phyloP scores from a whole-genome alignment of 495 filamentous ascomycete genomes.

The Cladorrhinum samala region DNA sequence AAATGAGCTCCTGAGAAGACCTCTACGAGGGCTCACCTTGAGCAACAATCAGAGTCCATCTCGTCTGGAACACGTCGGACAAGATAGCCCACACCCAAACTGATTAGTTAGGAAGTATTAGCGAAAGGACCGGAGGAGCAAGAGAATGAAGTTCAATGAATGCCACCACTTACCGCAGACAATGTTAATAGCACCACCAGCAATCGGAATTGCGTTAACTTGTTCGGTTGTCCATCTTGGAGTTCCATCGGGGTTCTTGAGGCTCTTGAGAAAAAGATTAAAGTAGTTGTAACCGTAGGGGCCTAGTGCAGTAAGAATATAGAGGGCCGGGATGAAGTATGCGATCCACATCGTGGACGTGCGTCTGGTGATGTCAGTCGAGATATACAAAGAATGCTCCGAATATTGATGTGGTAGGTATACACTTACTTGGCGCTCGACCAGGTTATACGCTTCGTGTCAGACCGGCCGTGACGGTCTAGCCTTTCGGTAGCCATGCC shows the following conservation, averaged over 20 bases:
- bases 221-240: slow-evolving; percentile 29
- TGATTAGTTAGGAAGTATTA: no score
- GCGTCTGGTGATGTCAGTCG: slow-evolving; percentile 18
- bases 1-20: no score
- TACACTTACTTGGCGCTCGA: slow-evolving; percentile 24
- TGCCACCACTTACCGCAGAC: slow-evolving; percentile 29
- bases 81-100: slow-evolving; percentile 38
- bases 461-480: slow-evolving; percentile 27
- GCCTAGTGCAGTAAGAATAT: slow-evolving; percentile 32
- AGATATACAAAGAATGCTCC: not conserved
- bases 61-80: slow-evolving; percentile 31
- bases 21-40: no score
- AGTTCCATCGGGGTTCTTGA: slow-evolving; percentile 28
- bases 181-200: slow-evolving; percentile 32
- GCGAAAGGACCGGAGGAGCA: no score
- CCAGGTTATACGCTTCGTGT: slow-evolving; percentile 34
- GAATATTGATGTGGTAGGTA: not conserved
- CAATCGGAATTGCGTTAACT: slow-evolving; percentile 36
- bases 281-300: slow-evolving; percentile 39
- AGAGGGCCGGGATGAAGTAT: slow-evolving; percentile 32
- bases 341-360: slow-evolving; percentile 31
- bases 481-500: slow-evolving; percentile 26
- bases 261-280: slow-evolving; percentile 33
- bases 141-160: no score
- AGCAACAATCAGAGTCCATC: slow-evolving; percentile 32